Evolutionary conservation across 805 yeast genomes (phyloP).

Genomic region (Komagataella populi): DNA sequence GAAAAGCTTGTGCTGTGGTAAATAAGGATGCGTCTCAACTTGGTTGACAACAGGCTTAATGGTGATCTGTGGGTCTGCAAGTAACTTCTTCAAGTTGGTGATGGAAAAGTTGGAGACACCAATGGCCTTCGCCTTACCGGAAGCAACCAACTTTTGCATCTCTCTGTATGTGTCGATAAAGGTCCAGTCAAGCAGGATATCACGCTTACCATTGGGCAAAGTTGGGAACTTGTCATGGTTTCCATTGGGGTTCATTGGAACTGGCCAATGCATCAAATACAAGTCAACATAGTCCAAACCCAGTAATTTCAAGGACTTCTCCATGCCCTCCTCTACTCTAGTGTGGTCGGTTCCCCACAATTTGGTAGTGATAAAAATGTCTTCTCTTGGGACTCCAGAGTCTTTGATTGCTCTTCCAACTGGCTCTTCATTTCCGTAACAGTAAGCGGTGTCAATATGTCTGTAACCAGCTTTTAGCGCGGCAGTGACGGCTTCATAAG

Average conservation of each 20-base stretch:
- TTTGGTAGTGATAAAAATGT: conserved; percentile 52
- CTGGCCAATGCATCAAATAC: conserved; percentile 60
- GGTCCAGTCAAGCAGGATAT: conserved; percentile 15
- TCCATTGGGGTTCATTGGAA: conserved; percentile 20
- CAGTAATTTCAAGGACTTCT: conserved; percentile 34
- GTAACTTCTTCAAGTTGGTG: conserved; percentile 35
- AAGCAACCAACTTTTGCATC: conserved; percentile 42
- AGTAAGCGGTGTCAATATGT: conserved; percentile 66
- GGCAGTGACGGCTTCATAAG: conserved; percentile 36
- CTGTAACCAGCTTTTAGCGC: conserved; percentile 57
- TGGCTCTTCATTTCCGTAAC: conserved; percentile 53
- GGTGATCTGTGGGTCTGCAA: conserved; percentile 31
- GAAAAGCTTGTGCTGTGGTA: conserved; percentile 51
- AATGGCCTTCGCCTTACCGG: conserved; percentile 47
- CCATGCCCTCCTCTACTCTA: conserved; percentile 32
- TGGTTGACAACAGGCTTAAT: conserved; percentile 62
- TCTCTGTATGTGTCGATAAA: conserved; percentile 51
- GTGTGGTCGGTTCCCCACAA: conserved; percentile 31
- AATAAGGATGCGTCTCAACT: conserved; percentile 62
- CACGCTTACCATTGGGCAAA: conserved; percentile 20
- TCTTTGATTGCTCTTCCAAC: conserved; percentile 50
- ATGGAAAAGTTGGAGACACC: conserved; percentile 72
- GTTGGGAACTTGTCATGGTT: conserved; percentile 16
- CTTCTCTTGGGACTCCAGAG: conserved; percentile 27
- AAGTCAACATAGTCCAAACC: conserved; percentile 51